phyloP scores from a whole-genome alignment of 148 eudicot species.

The Camellia lanceoleosa region DNA sequence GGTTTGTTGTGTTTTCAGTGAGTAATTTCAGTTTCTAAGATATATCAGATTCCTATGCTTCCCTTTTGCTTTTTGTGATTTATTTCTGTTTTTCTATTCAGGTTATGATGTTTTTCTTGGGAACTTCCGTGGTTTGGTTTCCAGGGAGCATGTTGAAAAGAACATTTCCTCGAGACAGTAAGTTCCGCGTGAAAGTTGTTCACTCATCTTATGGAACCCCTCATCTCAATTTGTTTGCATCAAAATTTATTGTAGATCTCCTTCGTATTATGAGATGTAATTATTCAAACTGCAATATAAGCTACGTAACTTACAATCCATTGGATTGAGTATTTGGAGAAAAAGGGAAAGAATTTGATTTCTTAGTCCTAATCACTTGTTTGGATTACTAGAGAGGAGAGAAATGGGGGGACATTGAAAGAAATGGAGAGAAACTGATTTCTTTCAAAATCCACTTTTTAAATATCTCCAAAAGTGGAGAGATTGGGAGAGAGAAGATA shows the following conservation, averaged over 20 bases:
- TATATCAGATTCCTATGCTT: background rate
- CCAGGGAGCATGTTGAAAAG: conserved; percentile 84
- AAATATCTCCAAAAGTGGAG: too few species aligned
- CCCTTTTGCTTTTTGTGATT: background rate
- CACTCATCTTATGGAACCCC: background rate
- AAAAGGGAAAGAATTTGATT: too few species aligned
- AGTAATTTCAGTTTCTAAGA: background rate
- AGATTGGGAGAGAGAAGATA: too few species aligned
- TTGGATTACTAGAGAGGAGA: too few species aligned
- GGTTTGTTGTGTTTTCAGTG: conserved; percentile 40
- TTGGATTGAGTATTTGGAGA: too few species aligned
- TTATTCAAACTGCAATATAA: background rate
- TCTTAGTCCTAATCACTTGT: too few species aligned
- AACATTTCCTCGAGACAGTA: conserved; percentile 77
- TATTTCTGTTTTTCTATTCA: conserved; percentile 18
- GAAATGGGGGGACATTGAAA: too few species aligned
- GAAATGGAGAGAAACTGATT: too few species aligned
- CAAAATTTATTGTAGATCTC: background rate
- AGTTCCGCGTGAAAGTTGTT: conserved; percentile 28
- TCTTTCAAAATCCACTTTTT: too few species aligned
- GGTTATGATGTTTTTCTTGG: conserved; percentile 97
- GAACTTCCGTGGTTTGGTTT: conserved; percentile 87
- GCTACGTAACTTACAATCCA: background rate
- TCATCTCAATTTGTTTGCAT: background rate
- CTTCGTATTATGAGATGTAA: background rate